Base-by-base conservation (phyloP, 495 filamentous ascomycete genomes). In the Aspergillus cavernicola region DNA sequence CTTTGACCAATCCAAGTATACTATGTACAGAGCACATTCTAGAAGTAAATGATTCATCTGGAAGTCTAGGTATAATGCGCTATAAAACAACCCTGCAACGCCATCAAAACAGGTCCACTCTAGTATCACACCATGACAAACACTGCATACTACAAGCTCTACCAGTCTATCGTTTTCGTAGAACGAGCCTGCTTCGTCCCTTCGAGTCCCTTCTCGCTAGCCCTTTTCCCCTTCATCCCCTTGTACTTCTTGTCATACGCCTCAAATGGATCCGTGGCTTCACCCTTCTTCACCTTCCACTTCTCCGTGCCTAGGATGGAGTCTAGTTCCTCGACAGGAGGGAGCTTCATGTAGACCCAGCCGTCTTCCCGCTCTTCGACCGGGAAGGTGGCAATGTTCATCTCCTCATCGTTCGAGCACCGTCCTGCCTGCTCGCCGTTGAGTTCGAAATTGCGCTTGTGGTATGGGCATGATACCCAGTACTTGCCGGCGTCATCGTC, bases 391-490 rank as follows among this genome's bases (percentile, higher is more conserved):
- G 90, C 90, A 60, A 97, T 90, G 51, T 85, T 92, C 47, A 95
- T 74, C 12, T 70, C 73, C 24, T 80, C 76, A 66, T 96, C 92
- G 58, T 88, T 95, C 4, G 77, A 81, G 70, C 92, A 96, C 13
- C 74, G 72, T 0, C 92, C 92, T 0, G 81, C 79, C 53, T 84
- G 72, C 52, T 77, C 73, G 38, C 86, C 86, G 36, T 78, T 78
- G 16, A 97, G 82, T 55, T 87, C 82, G 65, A 86, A 97, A 69
- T 96, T 96, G 50, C 88, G 84, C 74, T 97, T 97, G 74, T 97
- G 92, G 67, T 86, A 84, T 2, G 92, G 92, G 67, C 92, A 97
- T 2, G 85, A 88, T 3, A 97, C 84, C 85, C 86, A 96, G 24
- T 89, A 86, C 41, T 86, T 83, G 47, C 66, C 65, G 12, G 67